phyloP scores from a whole-genome alignment of 164 flowering plant species.

The Umbilicus rupestris region DNA sequence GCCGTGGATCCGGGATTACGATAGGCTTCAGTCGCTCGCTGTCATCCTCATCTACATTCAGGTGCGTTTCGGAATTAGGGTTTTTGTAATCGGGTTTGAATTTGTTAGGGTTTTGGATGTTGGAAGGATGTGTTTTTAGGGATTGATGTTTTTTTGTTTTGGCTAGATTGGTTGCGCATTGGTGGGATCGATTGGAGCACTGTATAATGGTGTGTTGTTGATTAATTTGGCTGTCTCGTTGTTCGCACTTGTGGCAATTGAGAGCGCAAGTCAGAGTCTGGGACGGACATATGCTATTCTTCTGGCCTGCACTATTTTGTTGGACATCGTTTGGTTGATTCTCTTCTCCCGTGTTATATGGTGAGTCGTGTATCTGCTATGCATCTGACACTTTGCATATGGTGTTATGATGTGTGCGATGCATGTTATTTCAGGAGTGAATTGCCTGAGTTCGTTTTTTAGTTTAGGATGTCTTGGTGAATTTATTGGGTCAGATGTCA shows the following conservation, averaged over 20 bases:
- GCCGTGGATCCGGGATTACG: slow-evolving; percentile 5
- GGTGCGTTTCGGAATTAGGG: neutral
- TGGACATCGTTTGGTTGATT: slow-evolving; percentile 2
- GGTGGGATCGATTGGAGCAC: slow-evolving; percentile 7
- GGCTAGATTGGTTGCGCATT: slow-evolving; percentile 9
- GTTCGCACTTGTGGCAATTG: slow-evolving; percentile 8
- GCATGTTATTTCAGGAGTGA: no score
- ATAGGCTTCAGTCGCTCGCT: slow-evolving; percentile 2
- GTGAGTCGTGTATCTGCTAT: no score
- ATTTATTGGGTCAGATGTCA: no score
- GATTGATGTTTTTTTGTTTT: neutral
- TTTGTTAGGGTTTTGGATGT: neutral
- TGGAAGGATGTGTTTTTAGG: neutral
- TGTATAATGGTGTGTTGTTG: slow-evolving; percentile 11
- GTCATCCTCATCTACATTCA: neutral
- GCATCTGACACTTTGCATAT: no score
- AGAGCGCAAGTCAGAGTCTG: slow-evolving; percentile 2
- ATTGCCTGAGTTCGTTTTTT: no score
- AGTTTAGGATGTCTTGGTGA: no score
- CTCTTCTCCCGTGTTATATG: no score
- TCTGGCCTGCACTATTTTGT: neutral
- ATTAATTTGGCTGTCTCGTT: slow-evolving; percentile 6
- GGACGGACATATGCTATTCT: slow-evolving; percentile 8
- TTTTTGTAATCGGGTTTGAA: neutral
- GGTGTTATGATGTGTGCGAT: no score